A percentile compares a stretch with the other conserved stretches of the same genome.
Conservation (phyloP, 2,329 filamentous ascomycete species). For the Juglanconis oblonga region DNA sequence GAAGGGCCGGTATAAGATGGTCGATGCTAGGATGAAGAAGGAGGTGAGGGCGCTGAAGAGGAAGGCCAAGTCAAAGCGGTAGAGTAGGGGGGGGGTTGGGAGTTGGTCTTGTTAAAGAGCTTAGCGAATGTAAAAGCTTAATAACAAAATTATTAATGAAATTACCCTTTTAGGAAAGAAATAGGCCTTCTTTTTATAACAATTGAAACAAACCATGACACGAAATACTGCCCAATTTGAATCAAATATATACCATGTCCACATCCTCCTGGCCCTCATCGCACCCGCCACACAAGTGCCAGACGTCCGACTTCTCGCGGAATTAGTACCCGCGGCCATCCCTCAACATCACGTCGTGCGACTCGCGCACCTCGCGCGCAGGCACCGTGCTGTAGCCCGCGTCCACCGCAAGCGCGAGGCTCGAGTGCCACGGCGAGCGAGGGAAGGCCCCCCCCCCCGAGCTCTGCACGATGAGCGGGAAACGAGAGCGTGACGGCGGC, state of each 20-base stretch:
- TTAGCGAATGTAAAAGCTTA: too few relatives aligned
- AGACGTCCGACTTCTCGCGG: conserved; percentile 32
- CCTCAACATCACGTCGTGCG: conserved; percentile 31
- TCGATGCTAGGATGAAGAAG: conserved; percentile 94
- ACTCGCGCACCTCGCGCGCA: conserved; percentile 21
- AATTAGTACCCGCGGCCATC: conserved; percentile 33
- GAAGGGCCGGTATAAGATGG: conserved; percentile 77
- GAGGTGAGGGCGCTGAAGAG: conserved; percentile 87
- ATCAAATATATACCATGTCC: neutral
- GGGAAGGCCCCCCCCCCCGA: conserved; percentile 22
- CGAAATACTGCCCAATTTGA: too few relatives aligned
- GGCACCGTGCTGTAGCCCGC: conserved; percentile 25
- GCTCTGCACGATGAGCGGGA: conserved; percentile 22
- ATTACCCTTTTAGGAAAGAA: neutral
- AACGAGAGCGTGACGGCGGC: conserved; percentile 21
- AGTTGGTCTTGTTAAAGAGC: too few relatives aligned
- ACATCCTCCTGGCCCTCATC: neutral
- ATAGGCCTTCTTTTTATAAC: neutral
- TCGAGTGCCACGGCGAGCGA: conserved; percentile 32
- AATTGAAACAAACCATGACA: too few relatives aligned
- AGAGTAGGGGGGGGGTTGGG: conserved; percentile 19
- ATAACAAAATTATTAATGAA: too few relatives aligned
- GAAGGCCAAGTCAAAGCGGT: conserved; percentile 66
- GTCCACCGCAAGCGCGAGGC: conserved; percentile 30
- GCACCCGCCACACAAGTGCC: neutral